A percentile compares a stretch with the other conserved stretches of the same genome.
These are phyloP conservation scores for Leucocoprinus sp. DNA, from an alignment of 768 basidiomycete species.

Conservation along the genomic window DNA sequence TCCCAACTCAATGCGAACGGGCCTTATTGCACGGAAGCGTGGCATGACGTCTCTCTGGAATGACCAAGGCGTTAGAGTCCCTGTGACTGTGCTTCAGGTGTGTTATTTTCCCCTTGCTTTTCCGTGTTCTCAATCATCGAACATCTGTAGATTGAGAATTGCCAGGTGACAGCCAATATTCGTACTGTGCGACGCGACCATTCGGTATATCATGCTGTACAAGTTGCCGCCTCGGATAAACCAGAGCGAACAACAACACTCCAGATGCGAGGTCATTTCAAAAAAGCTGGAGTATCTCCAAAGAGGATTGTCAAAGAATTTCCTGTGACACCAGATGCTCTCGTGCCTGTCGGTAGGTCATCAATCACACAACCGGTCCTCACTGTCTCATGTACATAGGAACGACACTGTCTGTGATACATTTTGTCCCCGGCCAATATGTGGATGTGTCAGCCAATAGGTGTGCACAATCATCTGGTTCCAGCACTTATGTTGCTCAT, in stretches of 20 bases:
- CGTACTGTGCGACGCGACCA: constrained; percentile 53
- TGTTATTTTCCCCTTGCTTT: constrained; percentile 17
- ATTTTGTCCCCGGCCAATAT: constrained; percentile 96
- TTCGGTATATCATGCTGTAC: constrained; percentile 84
- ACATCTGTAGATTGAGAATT: constrained; percentile 62
- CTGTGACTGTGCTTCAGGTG: constrained; percentile 94
- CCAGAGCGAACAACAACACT: constrained; percentile 62
- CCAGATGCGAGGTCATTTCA: constrained; percentile 87
- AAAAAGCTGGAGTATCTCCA: constrained; percentile 69
- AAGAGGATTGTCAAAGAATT: constrained; percentile 88
- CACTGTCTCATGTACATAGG: constrained; percentile 44
- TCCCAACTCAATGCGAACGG: constrained; percentile 79
- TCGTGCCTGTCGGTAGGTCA: constrained; percentile 76
- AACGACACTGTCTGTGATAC: constrained; percentile 81
- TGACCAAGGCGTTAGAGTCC: constrained; percentile 76
- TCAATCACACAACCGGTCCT: too few species aligned
- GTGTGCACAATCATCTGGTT: constrained; percentile 42
- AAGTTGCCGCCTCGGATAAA: constrained; percentile 80
- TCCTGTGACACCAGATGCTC: constrained; percentile 79
- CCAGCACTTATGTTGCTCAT: neutral
- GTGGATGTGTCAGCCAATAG: constrained; percentile 88
- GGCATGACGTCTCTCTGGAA: constrained; percentile 96
- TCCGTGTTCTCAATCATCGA: constrained; percentile 6
- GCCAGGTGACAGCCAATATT: constrained; percentile 82
- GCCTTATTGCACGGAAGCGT: constrained; percentile 88